These are phyloP conservation scores for Calycina marina DNA, from an alignment of 2,329 filamentous ascomycete species.

Conservation along the genomic window DNA sequence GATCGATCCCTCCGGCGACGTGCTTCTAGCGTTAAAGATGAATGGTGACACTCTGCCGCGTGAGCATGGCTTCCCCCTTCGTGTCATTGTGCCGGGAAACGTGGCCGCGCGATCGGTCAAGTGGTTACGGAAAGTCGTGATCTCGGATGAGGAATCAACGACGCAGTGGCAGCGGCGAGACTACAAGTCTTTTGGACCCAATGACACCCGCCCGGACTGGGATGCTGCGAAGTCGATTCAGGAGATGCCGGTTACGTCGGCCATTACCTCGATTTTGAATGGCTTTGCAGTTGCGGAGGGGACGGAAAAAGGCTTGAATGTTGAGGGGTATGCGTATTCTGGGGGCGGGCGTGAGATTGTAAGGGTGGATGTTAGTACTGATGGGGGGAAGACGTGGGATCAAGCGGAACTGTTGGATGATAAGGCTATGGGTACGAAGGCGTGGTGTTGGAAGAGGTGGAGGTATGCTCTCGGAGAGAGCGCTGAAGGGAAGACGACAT, in stretches of 20 bases:
- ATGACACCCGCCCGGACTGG: too few species aligned
- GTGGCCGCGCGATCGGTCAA: conserved; percentile 32
- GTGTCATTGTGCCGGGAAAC: conserved; percentile 28
- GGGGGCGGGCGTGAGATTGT: conserved; percentile 35
- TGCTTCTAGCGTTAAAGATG: conserved; percentile 33
- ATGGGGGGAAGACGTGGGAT: conserved; percentile 33
- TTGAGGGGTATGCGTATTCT: conserved; percentile 33
- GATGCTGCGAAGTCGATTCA: conserved; percentile 52
- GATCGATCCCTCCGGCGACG: conserved; percentile 32
- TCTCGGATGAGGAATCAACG: conserved; percentile 29
- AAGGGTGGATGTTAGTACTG: conserved; percentile 32
- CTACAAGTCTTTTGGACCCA: conserved; percentile 56
- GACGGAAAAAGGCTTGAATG: too few species aligned
- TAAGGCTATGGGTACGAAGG: conserved; percentile 30
- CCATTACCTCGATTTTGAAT: conserved; percentile 35
- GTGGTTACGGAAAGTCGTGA: conserved; percentile 29
- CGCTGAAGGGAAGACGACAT: too few species aligned
- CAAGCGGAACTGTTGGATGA: conserved; percentile 45
- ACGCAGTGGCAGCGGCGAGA: conserved; percentile 38
- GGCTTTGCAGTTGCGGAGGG: conserved; percentile 21
- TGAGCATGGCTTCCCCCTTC: conserved; percentile 32
- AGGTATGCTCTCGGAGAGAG: too few species aligned
- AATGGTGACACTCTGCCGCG: conserved; percentile 28
- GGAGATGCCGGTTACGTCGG: conserved; percentile 52
- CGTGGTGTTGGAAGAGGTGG: conserved; percentile 52